A percentile compares a stretch with the other conserved stretches of the same genome.
These are phyloP conservation scores for Monosporascus sp. DNA, from an alignment of 2,329 filamentous ascomycete species.

Conservation along the genomic window DNA sequence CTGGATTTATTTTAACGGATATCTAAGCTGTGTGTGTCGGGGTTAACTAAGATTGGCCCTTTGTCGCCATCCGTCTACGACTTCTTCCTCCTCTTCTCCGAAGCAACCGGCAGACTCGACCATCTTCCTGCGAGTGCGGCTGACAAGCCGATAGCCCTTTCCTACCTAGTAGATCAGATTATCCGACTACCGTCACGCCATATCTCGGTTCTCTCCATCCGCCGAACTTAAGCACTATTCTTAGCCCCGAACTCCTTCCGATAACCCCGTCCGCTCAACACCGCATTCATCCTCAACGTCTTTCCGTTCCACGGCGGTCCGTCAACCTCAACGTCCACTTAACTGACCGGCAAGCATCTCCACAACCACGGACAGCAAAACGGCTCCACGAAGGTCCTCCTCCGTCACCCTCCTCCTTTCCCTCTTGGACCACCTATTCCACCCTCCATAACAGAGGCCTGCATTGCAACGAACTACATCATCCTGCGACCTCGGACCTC, in stretches of 20 bases:
- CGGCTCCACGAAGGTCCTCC: conserved; percentile 39
- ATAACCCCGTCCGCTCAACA: conserved; percentile 19
- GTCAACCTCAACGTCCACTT: conserved; percentile 11
- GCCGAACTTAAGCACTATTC: conserved; percentile 4
- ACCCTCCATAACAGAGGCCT: conserved; percentile 43
- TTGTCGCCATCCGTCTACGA: background rate
- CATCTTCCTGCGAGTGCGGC: background rate
- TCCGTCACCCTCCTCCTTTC: conserved; percentile 41
- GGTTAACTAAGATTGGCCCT: background rate
- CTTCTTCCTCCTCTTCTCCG: background rate
- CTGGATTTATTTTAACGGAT: background rate
- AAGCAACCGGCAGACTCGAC: background rate
- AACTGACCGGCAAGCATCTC: conserved; percentile 25
- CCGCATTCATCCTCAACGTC: conserved; percentile 6
- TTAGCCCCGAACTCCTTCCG: conserved; percentile 16
- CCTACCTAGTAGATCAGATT: conserved; percentile 8
- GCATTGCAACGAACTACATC: conserved; percentile 7
- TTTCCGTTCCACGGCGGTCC: conserved; percentile 4
- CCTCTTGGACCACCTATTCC: conserved; percentile 44
- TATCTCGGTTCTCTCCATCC: conserved; percentile 15
- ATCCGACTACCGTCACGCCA: conserved; percentile 12
- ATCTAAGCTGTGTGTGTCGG: background rate
- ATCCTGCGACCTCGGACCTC: conserved; percentile 15
- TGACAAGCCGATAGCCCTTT: background rate
- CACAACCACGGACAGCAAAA: conserved; percentile 46